These are phyloP conservation scores for Xylariaceae sp. DNA, from an alignment of 2,329 filamentous ascomycete genomes.

Conservation along the genomic window DNA sequence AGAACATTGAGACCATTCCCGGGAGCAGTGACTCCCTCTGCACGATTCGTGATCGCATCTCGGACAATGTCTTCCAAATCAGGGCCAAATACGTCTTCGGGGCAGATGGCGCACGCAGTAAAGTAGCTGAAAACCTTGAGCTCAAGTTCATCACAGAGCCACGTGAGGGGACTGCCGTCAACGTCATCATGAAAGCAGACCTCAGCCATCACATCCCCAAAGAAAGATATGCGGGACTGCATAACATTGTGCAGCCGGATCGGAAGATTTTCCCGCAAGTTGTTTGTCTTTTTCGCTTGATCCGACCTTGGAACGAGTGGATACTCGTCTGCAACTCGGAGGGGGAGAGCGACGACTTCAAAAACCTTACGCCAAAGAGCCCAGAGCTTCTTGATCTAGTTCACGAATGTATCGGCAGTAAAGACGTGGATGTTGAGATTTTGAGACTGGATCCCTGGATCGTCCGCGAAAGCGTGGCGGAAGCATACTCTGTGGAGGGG, in stretches of 20 bases:
- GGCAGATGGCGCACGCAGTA: constrained; percentile 47
- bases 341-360: constrained; percentile 10
- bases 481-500: constrained; percentile 50
- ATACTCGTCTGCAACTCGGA: constrained; percentile 43
- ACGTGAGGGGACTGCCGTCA: constrained; percentile 35
- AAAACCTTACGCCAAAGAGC: constrained; percentile 8
- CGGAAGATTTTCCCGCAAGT: constrained; percentile 40
- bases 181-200: constrained; percentile 42
- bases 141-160: constrained; percentile 34
- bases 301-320: constrained; percentile 57
- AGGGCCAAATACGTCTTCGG: constrained; percentile 56
- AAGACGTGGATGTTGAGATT: constrained; percentile 44
- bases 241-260: constrained; percentile 52
- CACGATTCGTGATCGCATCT: constrained; percentile 34
- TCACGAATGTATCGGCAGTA: constrained; percentile 47
- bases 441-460: constrained; percentile 54
- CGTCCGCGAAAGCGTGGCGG: constrained; percentile 59
- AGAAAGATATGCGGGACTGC: constrained; percentile 48
- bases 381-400: constrained; percentile 14
- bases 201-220: constrained; percentile 45
- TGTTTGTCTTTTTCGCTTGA: constrained; percentile 46
- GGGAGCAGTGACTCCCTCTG: constrained; percentile 14
- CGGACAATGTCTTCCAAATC: constrained; percentile 38
- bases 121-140: constrained; percentile 34
- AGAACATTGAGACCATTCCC: constrained; percentile 24